A percentile compares a stretch with the other conserved stretches of the same genome.
Evolutionary conservation across 2,329 filamentous ascomycete species (phyloP).

Genomic region (Botrytis fragariae): DNA sequence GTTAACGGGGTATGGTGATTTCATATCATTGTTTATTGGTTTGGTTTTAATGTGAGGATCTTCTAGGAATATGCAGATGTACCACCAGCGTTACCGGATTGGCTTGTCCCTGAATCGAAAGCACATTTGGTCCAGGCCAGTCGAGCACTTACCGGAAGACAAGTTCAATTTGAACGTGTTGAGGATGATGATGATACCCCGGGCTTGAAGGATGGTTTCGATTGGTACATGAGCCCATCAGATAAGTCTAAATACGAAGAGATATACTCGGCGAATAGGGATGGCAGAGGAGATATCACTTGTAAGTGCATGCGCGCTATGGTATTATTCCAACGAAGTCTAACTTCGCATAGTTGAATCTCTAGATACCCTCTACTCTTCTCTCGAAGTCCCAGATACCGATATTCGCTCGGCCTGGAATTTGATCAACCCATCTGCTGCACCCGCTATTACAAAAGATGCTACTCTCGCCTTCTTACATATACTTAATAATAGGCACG

Average conservation of each 20-base stretch:
- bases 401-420: constrained; percentile 95
- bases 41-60: not conserved
- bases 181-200: constrained; percentile 79
- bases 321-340: not conserved
- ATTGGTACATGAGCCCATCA: constrained; percentile 96
- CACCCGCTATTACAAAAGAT: constrained; percentile 85
- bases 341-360: constrained; percentile 58
- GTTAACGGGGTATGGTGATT: constrained; percentile 74
- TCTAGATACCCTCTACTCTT: constrained; percentile 80
- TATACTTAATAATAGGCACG: constrained; percentile 92
- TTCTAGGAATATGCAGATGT: constrained; percentile 82
- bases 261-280: constrained; percentile 91
- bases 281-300: constrained; percentile 78
- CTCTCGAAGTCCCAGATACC: constrained; percentile 68
- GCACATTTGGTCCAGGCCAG: constrained; percentile 83
- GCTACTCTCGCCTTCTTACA: constrained; percentile 92
- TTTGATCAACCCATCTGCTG: constrained; percentile 87
- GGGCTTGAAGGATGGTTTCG: constrained; percentile 92
- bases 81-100: constrained; percentile 82
- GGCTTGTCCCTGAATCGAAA: constrained; percentile 95
- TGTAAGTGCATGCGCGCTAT: constrained; percentile 53
- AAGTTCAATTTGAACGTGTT: constrained; percentile 79
- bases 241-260: constrained; percentile 96
- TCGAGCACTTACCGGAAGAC: constrained; percentile 74
- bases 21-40: not conserved